Conservation (phyloP, 148 eudicot genomes). For the Vaccinium macrocarpon region DNA sequence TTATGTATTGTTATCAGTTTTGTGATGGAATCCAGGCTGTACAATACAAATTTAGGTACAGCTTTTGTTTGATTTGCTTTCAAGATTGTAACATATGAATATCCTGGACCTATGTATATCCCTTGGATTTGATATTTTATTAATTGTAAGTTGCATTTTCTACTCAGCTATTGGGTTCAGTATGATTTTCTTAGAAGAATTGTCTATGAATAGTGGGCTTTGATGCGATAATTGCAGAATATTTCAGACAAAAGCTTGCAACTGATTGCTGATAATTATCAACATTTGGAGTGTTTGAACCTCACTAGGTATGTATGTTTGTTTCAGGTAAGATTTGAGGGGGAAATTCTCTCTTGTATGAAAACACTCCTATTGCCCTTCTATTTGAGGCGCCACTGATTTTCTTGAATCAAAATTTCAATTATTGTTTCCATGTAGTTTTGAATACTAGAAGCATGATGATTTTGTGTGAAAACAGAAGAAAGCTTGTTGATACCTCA, state of each 20-base stretch:
- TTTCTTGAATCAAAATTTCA: neutral
- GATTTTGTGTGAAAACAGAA: neutral
- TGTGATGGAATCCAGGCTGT: neutral
- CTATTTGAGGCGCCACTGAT: neutral
- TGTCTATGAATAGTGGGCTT: neutral
- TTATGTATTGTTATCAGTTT: neutral
- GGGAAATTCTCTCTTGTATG: neutral
- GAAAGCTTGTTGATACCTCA: slow-evolving; percentile 7
- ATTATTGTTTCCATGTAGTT: neutral
- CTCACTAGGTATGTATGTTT: slow-evolving; percentile 62
- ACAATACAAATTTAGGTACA: neutral
- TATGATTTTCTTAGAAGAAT: neutral
- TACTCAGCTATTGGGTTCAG: neutral
- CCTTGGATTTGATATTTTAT: neutral
- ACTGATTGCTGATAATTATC: slow-evolving; percentile 59
- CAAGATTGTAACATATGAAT: neutral
- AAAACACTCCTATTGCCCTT: neutral
- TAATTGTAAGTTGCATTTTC: neutral
- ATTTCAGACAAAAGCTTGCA: slow-evolving; percentile 73
- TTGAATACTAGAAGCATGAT: neutral
- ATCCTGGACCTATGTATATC: neutral
- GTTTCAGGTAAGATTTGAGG: neutral
- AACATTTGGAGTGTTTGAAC: slow-evolving; percentile 58
- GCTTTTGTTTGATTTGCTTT: neutral
- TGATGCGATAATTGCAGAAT: slow-evolving; percentile 44